Base-by-base conservation (phyloP, 2,329 filamentous ascomycete species). In the Colletotrichum brevisporum region DNA sequence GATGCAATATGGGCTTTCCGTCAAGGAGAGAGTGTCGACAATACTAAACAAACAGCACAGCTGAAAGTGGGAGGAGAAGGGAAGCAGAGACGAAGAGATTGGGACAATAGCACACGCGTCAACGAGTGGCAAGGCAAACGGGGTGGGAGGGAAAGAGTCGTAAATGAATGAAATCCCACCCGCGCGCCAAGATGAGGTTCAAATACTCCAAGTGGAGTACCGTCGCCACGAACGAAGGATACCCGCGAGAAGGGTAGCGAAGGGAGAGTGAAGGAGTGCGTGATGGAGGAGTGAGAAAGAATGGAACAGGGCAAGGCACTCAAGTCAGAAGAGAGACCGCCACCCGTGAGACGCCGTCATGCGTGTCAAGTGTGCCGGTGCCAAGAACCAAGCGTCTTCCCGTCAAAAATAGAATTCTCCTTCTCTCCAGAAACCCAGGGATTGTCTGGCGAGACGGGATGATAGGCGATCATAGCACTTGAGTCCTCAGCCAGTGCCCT, bases 401-500 rank as follows among this genome's bases (percentile, higher is more conserved):
- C 31, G 31, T 65, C 67, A 60, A 69, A 66, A 69, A 69, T 69
- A 69, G 67, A 69, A 69, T 31, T 50, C 36, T 12, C 8, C 55
- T 26, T 21, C n/a, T n/a, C 31, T 36, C 31, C 31, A 36, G 31
- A 36, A 36, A 36, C 31, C 10, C 45, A 39, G 55, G 31, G 50
- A 36, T 36, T 31, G 16, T 39, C 52, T 16, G 18, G 13, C 16
- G 41, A 56, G 15, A 61, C 45, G 62, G 66, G 55, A 47, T 66
- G 66, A 69, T 69, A 47, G 66, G 55, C 18, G 16, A 16, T 36
- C 12, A 43, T 31, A 41, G 31, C 55, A 18, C 39, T 15, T 39
- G 21, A 24, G 27, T 26, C 27, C 31, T n/a, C 47, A 21, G 27
- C 8, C n/a, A 13, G 10, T 50, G 31, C 31, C 31, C 31, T 9